Conservation (phyloP, 164 flowering plant species). For the Saururus chinensis region DNA sequence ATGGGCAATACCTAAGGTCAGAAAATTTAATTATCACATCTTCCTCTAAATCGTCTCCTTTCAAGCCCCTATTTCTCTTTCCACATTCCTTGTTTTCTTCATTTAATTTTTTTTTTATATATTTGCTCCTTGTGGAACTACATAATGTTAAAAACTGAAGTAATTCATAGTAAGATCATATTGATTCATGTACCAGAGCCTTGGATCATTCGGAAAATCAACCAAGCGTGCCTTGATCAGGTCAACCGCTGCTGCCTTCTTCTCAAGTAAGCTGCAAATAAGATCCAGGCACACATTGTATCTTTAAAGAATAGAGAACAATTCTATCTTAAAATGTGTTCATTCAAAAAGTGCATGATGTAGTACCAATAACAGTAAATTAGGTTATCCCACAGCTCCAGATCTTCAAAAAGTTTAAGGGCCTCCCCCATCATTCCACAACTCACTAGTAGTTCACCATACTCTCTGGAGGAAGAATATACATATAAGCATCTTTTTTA, state of each 20-base stretch:
- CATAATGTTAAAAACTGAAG: background rate
- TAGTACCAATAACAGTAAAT: conserved; percentile 70
- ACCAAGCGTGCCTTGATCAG: conserved; percentile 63
- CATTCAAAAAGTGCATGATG: background rate
- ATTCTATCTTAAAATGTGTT: background rate
- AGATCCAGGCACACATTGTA: conserved; percentile 1
- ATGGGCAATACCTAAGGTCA: too few relatives aligned
- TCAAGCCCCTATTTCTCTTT: too few relatives aligned
- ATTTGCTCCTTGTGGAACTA: background rate
- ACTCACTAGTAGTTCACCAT: conserved; percentile 71
- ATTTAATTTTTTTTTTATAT: background rate
- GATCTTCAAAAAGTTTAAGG: conserved; percentile 63
- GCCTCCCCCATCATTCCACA: conserved; percentile 92
- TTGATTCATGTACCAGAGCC: conserved; percentile 54
- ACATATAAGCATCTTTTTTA: background rate
- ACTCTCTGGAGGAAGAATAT: conserved; percentile 39
- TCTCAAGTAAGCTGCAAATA: conserved; percentile 49
- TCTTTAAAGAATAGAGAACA: background rate
- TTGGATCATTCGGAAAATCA: conserved; percentile 65
- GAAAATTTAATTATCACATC: too few relatives aligned
- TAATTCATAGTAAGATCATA: background rate
- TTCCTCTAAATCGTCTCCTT: too few relatives aligned
- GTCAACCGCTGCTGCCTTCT: conserved; percentile 90
- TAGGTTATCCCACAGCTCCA: conserved; percentile 96
- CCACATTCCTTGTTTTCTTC: too few relatives aligned